A percentile compares a stretch with the other conserved stretches of the same genome.
Conservation (phyloP, 2,329 filamentous ascomycete species). For the Fusarium sp. region DNA sequence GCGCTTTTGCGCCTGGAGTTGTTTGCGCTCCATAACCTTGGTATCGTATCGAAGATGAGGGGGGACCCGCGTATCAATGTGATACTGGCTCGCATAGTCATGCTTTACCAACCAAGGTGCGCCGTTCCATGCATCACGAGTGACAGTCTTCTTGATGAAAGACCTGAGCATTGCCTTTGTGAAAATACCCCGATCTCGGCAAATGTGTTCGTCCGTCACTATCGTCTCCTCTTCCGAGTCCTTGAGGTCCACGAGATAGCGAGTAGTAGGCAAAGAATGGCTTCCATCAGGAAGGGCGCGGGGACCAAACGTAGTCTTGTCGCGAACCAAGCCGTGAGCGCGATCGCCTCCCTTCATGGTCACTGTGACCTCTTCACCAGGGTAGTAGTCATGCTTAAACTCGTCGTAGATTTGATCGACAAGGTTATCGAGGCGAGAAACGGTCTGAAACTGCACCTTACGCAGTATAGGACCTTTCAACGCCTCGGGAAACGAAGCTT, state of each 20-base stretch:
- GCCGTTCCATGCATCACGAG: slow-evolving; percentile 92
- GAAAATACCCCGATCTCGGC: slow-evolving; percentile 90
- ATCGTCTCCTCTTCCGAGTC: slow-evolving; percentile 80
- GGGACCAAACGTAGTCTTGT: slow-evolving; percentile 84
- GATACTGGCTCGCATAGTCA: slow-evolving; percentile 85
- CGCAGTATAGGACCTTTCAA: slow-evolving; percentile 92
- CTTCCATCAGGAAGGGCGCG: slow-evolving; percentile 75
- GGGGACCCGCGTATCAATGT: slow-evolving; percentile 90
- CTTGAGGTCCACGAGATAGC: slow-evolving; percentile 85
- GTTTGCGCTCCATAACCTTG: slow-evolving; percentile 83
- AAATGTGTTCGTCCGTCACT: slow-evolving; percentile 86
- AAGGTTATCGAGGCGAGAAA: slow-evolving; percentile 88
- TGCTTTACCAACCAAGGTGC: slow-evolving; percentile 96
- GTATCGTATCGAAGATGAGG: slow-evolving; percentile 85
- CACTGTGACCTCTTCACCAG: slow-evolving; percentile 86
- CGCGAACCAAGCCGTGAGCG: slow-evolving; percentile 81
- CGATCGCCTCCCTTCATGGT: slow-evolving; percentile 78
- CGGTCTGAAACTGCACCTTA: slow-evolving; percentile 90
- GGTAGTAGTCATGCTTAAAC: slow-evolving; percentile 92
- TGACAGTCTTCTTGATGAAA: slow-evolving; percentile 96
- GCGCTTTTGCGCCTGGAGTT: slow-evolving; percentile 76
- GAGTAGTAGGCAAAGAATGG: slow-evolving; percentile 78
- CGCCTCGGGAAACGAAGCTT: slow-evolving; percentile 91
- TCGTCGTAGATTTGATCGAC: slow-evolving; percentile 79
- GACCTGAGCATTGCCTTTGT: slow-evolving; percentile 94